Base-by-base conservation (phyloP, 2,329 filamentous ascomycete species). In the Claviceps purpurea region DNA sequence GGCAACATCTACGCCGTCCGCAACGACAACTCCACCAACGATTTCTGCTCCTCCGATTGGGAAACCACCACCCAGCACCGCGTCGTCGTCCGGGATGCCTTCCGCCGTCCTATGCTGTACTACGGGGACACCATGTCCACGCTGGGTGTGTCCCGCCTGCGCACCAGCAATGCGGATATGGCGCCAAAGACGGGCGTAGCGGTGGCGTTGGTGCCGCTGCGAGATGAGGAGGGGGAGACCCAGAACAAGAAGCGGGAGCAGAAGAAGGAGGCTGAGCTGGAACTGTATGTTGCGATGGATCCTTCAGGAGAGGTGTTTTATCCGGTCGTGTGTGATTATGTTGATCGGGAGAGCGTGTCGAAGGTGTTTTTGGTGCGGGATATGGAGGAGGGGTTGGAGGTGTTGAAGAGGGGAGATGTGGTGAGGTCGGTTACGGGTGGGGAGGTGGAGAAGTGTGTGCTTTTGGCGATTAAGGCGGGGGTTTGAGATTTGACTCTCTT, bases 1-100 rank as follows among this genome's bases (percentile, higher is more conserved):
- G 64, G 64, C 52, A 67, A 66, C 56, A n/a, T 66, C 18, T 67
- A 67, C 52, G 59, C 58, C 20, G 57, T 61, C 16, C 49, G 39
- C n/a, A 51, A 50, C 42, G 56, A 57, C n/a, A 53, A 58, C 48
- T 34, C 51, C n/a, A 55, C 55, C 26, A 58, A 52, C 41, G 45
- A 50, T 1, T 51, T 52, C 40, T 63, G 59, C 56, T 60, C 56
- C 49, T 55, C 55, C 38, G 50, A 60, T 39, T 66, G 61, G 61
- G 54, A 60, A 2, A 52, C 53, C 5, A 54, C 53, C 4, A 52
- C 20, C 7, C 11, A 49, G 14, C 50, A 58, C 0, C 57, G 59
- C 10, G 52, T 55, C 5, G 51, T 64, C 14, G 56, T 60, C 26
- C 55, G 47, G 6, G 62, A 64, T 45, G 62, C 57, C 30, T 52